These are phyloP conservation scores for Vitis rotundifolia DNA, from an alignment of 164 flowering plant genomes.

Conservation along the genomic window DNA sequence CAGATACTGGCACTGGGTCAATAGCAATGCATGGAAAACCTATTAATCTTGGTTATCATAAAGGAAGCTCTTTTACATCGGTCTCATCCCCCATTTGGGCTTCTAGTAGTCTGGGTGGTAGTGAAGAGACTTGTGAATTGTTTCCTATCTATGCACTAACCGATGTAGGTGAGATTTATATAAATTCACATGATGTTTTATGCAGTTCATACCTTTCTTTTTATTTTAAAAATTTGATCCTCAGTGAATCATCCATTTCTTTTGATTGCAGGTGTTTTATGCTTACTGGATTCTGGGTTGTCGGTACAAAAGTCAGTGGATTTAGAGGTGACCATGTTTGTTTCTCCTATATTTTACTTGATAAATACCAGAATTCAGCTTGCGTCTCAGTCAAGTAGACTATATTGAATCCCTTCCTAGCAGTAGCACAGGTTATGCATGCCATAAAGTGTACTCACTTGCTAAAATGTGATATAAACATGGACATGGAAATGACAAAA, in stretches of 20 bases:
- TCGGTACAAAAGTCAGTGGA: constrained; percentile 48
- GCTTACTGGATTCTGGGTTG: constrained; percentile 49
- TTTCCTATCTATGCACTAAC: constrained; percentile 61
- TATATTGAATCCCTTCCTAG: no score
- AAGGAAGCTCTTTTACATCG: constrained; percentile 58
- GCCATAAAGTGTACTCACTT: no score
- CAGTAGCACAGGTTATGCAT: no score
- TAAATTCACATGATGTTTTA: constrained; percentile 1
- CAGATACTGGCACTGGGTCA: constrained; percentile 29
- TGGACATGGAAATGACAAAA: not conserved
- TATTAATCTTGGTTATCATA: constrained; percentile 45
- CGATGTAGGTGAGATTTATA: constrained; percentile 44
- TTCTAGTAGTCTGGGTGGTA: constrained; percentile 15
- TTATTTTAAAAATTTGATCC: no score
- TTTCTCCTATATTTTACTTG: not conserved
- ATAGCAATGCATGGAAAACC: constrained; percentile 46
- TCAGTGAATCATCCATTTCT: not conserved
- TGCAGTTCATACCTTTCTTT: no score
- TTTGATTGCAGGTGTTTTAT: constrained; percentile 51
- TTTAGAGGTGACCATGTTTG: constrained; percentile 50
- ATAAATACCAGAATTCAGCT: no score
- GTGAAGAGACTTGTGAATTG: constrained; percentile 20
- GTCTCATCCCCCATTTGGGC: constrained; percentile 34
- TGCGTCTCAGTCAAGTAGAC: no score
- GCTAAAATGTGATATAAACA: not conserved